Evolutionary conservation across 306 rosid species (phyloP).

Genomic region (Gleditsia sinensis): DNA sequence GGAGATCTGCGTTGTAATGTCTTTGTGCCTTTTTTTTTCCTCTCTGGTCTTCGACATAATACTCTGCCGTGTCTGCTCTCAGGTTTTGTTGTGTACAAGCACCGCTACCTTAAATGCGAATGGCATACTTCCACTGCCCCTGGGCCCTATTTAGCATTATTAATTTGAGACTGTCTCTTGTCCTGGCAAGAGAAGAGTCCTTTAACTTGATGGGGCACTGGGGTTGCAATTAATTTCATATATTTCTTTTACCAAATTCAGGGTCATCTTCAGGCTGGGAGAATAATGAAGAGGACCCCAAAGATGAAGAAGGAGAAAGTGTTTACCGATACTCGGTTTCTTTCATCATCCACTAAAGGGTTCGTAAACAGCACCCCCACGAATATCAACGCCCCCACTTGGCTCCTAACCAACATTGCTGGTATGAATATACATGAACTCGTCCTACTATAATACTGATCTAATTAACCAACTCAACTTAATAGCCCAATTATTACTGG

Average conservation of each 20-base stretch:
- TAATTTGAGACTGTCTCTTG: no score
- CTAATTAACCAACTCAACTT: not conserved
- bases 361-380: conserved; percentile 31
- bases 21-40: not conserved
- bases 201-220: not conserved
- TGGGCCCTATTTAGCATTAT: no score
- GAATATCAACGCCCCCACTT: conserved; percentile 41
- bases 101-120: conserved; percentile 25
- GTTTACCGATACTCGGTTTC: conserved; percentile 26
- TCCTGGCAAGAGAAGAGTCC: conserved; percentile 23
- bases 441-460: not conserved
- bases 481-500: not conserved
- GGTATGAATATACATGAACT: conserved; percentile 44
- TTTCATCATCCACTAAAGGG: conserved; percentile 34
- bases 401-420: conserved; percentile 53
- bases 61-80: not conserved
- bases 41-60: not conserved
- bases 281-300: conserved; percentile 40
- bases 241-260: conserved; percentile 17
- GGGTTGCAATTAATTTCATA: not conserved
- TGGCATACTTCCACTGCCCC: not conserved
- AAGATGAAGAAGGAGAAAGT: conserved; percentile 32
- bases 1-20: conserved; percentile 44
- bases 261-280: conserved; percentile 14
- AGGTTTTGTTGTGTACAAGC: not conserved